These are phyloP conservation scores for Xylaria sp. DNA, from an alignment of 2,329 filamentous ascomycete genomes.

Conservation along the genomic window DNA sequence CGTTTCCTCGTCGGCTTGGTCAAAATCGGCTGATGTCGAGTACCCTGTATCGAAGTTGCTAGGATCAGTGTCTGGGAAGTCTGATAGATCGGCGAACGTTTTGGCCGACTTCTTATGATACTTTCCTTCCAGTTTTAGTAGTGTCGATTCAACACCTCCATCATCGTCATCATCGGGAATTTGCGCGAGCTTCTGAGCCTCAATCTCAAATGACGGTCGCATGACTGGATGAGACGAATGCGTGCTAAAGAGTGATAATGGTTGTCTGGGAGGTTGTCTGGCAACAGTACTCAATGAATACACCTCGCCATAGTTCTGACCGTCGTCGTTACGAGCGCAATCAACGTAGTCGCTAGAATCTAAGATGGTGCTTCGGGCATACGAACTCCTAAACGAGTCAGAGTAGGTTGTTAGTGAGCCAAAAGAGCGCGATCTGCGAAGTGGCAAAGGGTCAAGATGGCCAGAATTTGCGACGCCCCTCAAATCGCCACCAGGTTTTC, in stretches of 20 bases:
- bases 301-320: constrained; percentile 38
- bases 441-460: constrained; percentile 48
- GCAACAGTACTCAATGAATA: constrained; percentile 57
- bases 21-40: constrained; percentile 23
- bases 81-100: constrained; percentile 37
- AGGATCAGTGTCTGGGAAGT: constrained; percentile 22
- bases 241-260: constrained; percentile 54
- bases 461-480: constrained; percentile 61
- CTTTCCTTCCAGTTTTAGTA: constrained; percentile 87
- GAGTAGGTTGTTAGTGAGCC: constrained; percentile 56
- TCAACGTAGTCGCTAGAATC: constrained; percentile 42
- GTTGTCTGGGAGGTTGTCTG: constrained; percentile 42
- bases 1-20: constrained; percentile 37
- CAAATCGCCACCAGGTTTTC: constrained; percentile 70
- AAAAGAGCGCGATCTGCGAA: constrained; percentile 52
- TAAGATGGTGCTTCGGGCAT: constrained; percentile 39
- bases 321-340: constrained; percentile 40
- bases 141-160: constrained; percentile 84
- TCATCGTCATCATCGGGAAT: constrained; percentile 83
- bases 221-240: constrained; percentile 58
- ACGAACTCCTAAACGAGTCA: constrained; percentile 56
- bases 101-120: constrained; percentile 54
- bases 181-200: constrained; percentile 79
- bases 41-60: constrained; percentile 16
- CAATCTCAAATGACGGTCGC: constrained; percentile 77